Evolutionary conservation across 2,329 filamentous ascomycete species (phyloP), one percentile per base, ranked within the genome.

Genomic region (Pezicula neosporulosa): DNA sequence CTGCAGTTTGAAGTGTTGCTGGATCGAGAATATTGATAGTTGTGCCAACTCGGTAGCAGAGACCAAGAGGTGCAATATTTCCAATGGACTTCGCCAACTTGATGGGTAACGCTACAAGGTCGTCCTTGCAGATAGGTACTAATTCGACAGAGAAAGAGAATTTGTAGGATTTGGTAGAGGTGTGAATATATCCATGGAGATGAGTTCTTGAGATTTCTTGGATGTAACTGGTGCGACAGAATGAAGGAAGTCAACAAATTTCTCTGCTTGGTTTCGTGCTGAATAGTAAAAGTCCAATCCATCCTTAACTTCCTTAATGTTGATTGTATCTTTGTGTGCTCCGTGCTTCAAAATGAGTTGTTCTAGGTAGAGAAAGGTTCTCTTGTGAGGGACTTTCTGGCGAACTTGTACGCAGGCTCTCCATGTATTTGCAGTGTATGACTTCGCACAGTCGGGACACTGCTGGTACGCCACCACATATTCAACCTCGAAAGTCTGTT

Each of bases 211-310:
- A n/a, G 86, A 88, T 63, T 92, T 89, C 74, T 94, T 95, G 59
- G 83, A 77, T 60, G 85, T 83, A 53, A 90, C 81, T 1, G 94
- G 91, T 1, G 85, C 82, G 13, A 95, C 87, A 0, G 90, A 93
- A 60, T 83, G 84, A 55, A 97, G 75, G 68, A 97, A 96, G 70
- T 97, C 92, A 55, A 95, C 83, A 68, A 96, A 93, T 64, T 89
- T 91, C 66, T 96, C 90, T 7, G 92, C 93, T 62, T 96, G 89
- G 65, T 97, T 99, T 63, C 90, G 80, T 52, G 88, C 85, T 0
- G 90, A 81, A 66, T 94, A 99, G 78, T 86, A 99, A 70, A 99
- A 99, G 68, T 99, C 94, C 53, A 99, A 85, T 1, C 94, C 94
- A 62, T 97, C 91, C 71, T 92, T 92, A 27, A 90, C 89, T 72